Percentiles rank a stretch among this genome's conserved stretches.
phyloP scores from a whole-genome alignment of 2,329 filamentous ascomycete species.

The Fusarium neocosmosporiellum region DNA sequence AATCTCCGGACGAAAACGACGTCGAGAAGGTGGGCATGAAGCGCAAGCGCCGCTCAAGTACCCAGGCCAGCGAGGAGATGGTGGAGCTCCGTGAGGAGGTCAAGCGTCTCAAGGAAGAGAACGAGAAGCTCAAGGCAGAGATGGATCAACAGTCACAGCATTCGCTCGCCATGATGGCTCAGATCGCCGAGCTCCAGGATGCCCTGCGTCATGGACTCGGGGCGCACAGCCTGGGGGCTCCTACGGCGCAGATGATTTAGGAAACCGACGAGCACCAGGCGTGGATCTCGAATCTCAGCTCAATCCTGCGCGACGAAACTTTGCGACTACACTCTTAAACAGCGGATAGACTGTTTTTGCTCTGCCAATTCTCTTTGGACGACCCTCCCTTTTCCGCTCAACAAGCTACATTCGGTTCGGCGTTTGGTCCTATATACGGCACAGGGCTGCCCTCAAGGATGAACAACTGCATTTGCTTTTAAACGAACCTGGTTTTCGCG shows the following conservation, averaged over 20 bases:
- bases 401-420: conserved; percentile 30
- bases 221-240: conserved; percentile 48
- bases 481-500: not conserved
- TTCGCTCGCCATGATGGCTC: conserved; percentile 60
- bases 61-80: conserved; percentile 57
- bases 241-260: conserved; percentile 57
- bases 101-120: conserved; percentile 74
- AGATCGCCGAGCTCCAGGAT: conserved; percentile 60
- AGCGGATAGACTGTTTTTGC: conserved; percentile 12
- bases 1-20: conserved; percentile 60
- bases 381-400: conserved; percentile 2
- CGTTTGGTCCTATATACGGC: conserved; percentile 34
- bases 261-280: not conserved
- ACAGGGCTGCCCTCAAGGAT: conserved; percentile 14
- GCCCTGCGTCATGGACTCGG: conserved; percentile 52
- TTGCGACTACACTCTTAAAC: conserved; percentile 9
- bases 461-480: conserved; percentile 12
- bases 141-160: conserved; percentile 61
- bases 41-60: conserved; percentile 57
- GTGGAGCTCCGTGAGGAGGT: conserved; percentile 71
- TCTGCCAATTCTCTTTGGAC: not conserved
- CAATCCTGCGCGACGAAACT: not conserved
- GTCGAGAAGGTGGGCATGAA: conserved; percentile 59
- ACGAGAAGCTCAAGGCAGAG: conserved; percentile 66
- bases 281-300: not conserved